phyloP scores from a whole-genome alignment of 257 asterid genomes.

The Solanum gracilifrons region DNA sequence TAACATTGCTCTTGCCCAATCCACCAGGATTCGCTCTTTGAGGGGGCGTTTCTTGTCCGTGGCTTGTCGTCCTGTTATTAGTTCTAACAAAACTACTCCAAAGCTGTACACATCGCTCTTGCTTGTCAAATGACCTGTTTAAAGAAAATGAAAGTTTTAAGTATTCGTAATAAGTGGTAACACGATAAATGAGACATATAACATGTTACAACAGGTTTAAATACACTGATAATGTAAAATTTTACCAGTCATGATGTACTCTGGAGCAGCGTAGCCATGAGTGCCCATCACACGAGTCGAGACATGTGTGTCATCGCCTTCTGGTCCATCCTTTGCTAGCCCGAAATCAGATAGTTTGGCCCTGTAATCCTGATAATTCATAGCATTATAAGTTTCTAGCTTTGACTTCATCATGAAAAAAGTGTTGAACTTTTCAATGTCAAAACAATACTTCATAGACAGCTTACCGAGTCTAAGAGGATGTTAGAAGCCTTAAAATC shows the following conservation, averaged over 20 bases:
- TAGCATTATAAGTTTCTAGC: background rate
- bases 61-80: slow-evolving; percentile 51
- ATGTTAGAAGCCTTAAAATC: slow-evolving; percentile 81
- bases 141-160: background rate
- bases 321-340: slow-evolving; percentile 77
- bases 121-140: slow-evolving; percentile 65
- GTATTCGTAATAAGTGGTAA: background rate
- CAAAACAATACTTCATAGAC: too few relatives aligned
- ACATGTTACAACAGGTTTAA: background rate
- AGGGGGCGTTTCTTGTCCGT: slow-evolving; percentile 41
- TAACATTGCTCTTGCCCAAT: slow-evolving; percentile 69
- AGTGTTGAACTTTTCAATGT: background rate
- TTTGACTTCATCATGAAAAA: background rate
- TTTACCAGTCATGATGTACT: slow-evolving; percentile 73
- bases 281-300: slow-evolving; percentile 85
- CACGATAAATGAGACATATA: background rate
- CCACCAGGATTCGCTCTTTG: slow-evolving; percentile 51
- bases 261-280: slow-evolving; percentile 89
- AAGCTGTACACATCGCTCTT: slow-evolving; percentile 69
- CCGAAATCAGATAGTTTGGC: slow-evolving; percentile 80
- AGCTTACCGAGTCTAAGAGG: slow-evolving; percentile 30
- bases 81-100: slow-evolving; percentile 67
- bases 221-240: background rate
- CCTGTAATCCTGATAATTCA: slow-evolving; percentile 35
- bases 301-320: slow-evolving; percentile 62